Conservation (phyloP, 2,329 filamentous ascomycete genomes). For the Biscogniauxia marginata region DNA sequence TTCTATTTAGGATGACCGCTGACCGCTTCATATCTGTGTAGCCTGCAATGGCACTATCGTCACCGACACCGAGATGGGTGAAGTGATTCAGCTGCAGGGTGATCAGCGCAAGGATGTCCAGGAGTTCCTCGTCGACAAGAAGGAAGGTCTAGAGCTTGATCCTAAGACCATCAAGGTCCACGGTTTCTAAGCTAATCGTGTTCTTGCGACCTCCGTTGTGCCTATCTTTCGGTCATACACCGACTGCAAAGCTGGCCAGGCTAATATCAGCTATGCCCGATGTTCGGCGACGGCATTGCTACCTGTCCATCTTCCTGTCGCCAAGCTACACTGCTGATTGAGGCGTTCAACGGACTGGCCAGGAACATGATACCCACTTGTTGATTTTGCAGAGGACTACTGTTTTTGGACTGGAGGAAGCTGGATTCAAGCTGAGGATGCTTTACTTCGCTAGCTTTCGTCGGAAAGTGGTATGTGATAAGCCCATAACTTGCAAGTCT, state of each 20-base stretch:
- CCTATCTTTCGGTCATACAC: constrained; percentile 19
- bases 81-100: constrained; percentile 99
- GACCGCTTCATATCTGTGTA: constrained; percentile 36
- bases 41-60: constrained; percentile 99
- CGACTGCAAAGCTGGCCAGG: constrained; percentile 23
- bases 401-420: constrained; percentile 20
- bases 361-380: constrained; percentile 36
- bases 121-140: constrained; percentile 95
- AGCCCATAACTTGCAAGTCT: constrained; percentile 23
- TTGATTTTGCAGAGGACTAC: constrained; percentile 18
- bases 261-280: constrained; percentile 10
- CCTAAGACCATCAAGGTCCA: constrained; percentile 92
- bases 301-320: constrained; percentile 23
- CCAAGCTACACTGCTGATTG: constrained; percentile 26
- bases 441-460: constrained; percentile 17
- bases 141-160: constrained; percentile 90
- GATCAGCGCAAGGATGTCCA: constrained; percentile 99
- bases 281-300: constrained; percentile 20
- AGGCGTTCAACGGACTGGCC: constrained; percentile 34
- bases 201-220: constrained; percentile 25
- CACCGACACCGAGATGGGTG: constrained; percentile 91
- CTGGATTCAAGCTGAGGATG: constrained; percentile 11
- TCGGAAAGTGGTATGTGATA: constrained; percentile 20
- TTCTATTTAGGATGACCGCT: background rate
- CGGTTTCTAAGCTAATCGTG: constrained; percentile 57